These are phyloP conservation scores for Echinosphaeria canescens DNA, from an alignment of 2,329 filamentous ascomycete species.

Conservation along the genomic window DNA sequence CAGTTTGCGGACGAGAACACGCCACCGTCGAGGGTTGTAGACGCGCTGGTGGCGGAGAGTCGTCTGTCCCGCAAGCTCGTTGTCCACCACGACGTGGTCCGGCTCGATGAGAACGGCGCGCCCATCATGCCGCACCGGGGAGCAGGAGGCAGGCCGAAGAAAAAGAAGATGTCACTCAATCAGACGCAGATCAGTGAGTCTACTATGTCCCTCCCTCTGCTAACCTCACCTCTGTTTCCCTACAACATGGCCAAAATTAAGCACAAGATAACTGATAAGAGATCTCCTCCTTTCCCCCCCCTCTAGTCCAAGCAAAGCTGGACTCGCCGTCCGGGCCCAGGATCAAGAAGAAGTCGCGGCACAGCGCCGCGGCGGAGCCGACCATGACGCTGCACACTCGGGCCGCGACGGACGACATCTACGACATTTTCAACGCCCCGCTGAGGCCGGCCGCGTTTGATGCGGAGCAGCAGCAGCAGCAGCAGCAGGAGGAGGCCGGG, in stretches of 20 bases:
- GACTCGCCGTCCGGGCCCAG: constrained; percentile 78
- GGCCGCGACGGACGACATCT: constrained; percentile 92
- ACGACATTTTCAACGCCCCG: constrained; percentile 89
- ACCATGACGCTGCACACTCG: constrained; percentile 96
- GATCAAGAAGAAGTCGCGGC: constrained; percentile 48
- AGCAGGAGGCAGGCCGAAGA: constrained; percentile 29
- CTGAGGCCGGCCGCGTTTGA: constrained; percentile 20
- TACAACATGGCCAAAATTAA: too few relatives aligned
- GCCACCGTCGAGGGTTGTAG: too few relatives aligned
- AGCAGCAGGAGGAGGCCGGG: constrained; percentile 37
- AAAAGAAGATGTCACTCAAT: constrained; percentile 71
- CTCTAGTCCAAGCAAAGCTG: constrained; percentile 71
- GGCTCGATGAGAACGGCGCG: constrained; percentile 37
- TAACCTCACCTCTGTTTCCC: too few relatives aligned
- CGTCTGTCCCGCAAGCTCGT: constrained; percentile 13
- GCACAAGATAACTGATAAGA: too few relatives aligned
- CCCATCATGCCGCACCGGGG: constrained; percentile 15
- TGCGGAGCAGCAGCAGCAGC: constrained; percentile 16
- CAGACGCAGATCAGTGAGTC: constrained; percentile 79
- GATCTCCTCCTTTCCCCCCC: not conserved
- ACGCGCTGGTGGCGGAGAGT: constrained; percentile 8
- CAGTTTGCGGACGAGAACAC: not conserved
- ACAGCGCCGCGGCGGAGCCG: constrained; percentile 44
- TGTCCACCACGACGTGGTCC: constrained; percentile 19
- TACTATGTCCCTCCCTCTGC: too few relatives aligned